A percentile compares a stretch with the other conserved stretches of the same genome.
These are phyloP conservation scores for Phylloporus rhodoxanthus DNA, from an alignment of 768 basidiomycete species.

Conservation along the genomic window DNA sequence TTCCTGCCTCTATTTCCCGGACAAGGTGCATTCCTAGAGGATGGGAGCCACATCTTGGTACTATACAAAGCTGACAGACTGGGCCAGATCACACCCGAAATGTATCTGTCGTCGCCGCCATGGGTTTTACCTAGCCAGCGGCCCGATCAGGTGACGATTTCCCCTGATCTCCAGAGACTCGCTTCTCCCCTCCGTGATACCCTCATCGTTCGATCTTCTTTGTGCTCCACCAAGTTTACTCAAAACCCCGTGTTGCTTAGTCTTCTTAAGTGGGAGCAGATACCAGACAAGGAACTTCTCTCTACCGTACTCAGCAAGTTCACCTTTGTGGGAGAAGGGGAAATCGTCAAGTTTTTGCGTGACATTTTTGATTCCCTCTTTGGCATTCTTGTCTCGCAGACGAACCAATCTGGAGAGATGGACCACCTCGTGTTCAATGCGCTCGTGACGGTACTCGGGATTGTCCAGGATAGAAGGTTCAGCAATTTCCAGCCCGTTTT, in stretches of 20 bases:
- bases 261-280: slow-evolving; percentile 74
- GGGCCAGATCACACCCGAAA: slow-evolving; percentile 51
- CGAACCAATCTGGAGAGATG: slow-evolving; percentile 72
- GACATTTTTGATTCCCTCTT: slow-evolving; percentile 93
- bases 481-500: slow-evolving; percentile 91
- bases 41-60: slow-evolving; percentile 80
- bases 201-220: slow-evolving; percentile 75
- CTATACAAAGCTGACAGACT: slow-evolving; percentile 81
- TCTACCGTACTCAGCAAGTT: slow-evolving; percentile 74
- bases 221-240: slow-evolving; percentile 89
- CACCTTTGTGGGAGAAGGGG: slow-evolving; percentile 88
- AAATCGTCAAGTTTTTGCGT: slow-evolving; percentile 88
- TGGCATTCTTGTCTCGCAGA: slow-evolving; percentile 71
- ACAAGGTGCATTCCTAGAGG: slow-evolving; percentile 72
- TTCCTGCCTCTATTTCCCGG: slow-evolving; percentile 84
- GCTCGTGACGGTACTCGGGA: slow-evolving; percentile 84
- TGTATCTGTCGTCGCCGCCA: slow-evolving; percentile 69
- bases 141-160: slow-evolving; percentile 51
- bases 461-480: slow-evolving; percentile 91
- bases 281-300: slow-evolving; percentile 59
- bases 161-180: slow-evolving; percentile 55
- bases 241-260: slow-evolving; percentile 82
- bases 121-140: slow-evolving; percentile 52
- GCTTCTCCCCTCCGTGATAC: slow-evolving; percentile 73
- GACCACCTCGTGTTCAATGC: slow-evolving; percentile 86